These are phyloP conservation scores for Cladophialophora yegresii DNA, from an alignment of 2,329 filamentous ascomycete species.

Conservation along the genomic window DNA sequence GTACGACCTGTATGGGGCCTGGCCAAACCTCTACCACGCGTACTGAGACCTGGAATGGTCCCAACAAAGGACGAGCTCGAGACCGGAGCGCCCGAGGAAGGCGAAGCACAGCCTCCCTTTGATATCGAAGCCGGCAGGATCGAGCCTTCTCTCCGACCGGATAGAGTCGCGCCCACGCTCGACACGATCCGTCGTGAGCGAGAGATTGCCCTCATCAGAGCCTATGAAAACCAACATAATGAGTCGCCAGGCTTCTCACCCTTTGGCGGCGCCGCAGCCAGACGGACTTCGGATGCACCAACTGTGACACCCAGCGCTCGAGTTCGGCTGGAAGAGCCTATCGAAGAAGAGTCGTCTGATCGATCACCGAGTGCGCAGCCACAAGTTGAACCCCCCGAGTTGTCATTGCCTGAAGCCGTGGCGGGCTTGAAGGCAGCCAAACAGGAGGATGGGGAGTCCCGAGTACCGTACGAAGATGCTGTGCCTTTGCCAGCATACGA, in stretches of 20 bases:
- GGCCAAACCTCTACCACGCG: conserved; percentile 57
- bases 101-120: not conserved
- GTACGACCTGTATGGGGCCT: conserved; percentile 57
- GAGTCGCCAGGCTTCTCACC: conserved; percentile 21
- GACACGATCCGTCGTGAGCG: conserved; percentile 23
- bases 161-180: conserved; percentile 16
- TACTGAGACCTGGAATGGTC: conserved; percentile 57
- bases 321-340: conserved; percentile 18
- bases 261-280: not conserved
- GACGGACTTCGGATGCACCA: conserved; percentile 17
- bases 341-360: conserved; percentile 20
- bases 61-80: conserved; percentile 47
- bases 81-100: conserved; percentile 30
- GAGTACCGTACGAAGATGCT: conserved; percentile 46
- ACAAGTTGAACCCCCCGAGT: conserved; percentile 12
- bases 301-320: conserved; percentile 12
- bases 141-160: conserved; percentile 21
- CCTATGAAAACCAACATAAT: conserved; percentile 16
- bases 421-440: conserved; percentile 26
- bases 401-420: conserved; percentile 18
- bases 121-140: conserved; percentile 25
- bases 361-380: not conserved
- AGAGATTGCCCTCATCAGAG: conserved; percentile 20
- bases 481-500: conserved; percentile 49
- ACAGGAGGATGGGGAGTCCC: conserved; percentile 34